A percentile compares a stretch with the other conserved stretches of the same genome.
These are phyloP conservation scores for Apiospora aurea DNA, from an alignment of 2,329 filamentous ascomycete genomes.

Conservation along the genomic window DNA sequence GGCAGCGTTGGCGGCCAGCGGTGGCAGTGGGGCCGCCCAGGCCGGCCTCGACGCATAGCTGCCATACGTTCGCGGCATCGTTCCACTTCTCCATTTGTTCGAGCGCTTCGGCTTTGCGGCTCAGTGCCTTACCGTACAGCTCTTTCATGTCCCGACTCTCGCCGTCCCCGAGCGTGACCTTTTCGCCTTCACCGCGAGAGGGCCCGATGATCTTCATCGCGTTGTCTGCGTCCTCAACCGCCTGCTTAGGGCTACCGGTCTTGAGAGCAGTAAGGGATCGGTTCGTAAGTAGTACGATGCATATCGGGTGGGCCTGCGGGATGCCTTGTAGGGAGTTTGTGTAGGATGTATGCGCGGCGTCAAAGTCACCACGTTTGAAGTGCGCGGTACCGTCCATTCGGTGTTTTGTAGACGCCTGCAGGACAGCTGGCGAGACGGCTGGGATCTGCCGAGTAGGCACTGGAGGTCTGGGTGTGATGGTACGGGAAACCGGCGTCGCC, in stretches of 20 bases:
- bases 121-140: conserved; percentile 91
- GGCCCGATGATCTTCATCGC: conserved; percentile 83
- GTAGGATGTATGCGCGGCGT: conserved; percentile 84
- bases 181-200: conserved; percentile 79
- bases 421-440: conserved; percentile 69
- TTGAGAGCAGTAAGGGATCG: conserved; percentile 90
- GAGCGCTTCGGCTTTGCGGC: conserved; percentile 92
- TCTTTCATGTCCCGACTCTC: conserved; percentile 87
- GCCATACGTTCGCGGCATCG: conserved; percentile 84
- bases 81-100: conserved; percentile 95
- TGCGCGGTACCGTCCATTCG: conserved; percentile 83
- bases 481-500: conserved; percentile 50
- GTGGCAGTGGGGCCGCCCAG: conserved; percentile 86
- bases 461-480: conserved; percentile 55
- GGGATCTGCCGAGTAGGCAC: conserved; percentile 64
- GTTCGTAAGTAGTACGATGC: conserved; percentile 90
- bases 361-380: conserved; percentile 94
- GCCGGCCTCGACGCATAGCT: conserved; percentile 80
- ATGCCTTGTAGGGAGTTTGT: conserved; percentile 77
- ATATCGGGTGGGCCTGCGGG: conserved; percentile 80
- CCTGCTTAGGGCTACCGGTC: conserved; percentile 88
- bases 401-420: conserved; percentile 79
- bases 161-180: conserved; percentile 71
- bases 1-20: conserved; percentile 86
- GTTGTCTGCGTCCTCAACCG: conserved; percentile 82